These are phyloP conservation scores for Heliamphora pulchella DNA, from an alignment of 179 eudicot species.

Conservation along the genomic window DNA sequence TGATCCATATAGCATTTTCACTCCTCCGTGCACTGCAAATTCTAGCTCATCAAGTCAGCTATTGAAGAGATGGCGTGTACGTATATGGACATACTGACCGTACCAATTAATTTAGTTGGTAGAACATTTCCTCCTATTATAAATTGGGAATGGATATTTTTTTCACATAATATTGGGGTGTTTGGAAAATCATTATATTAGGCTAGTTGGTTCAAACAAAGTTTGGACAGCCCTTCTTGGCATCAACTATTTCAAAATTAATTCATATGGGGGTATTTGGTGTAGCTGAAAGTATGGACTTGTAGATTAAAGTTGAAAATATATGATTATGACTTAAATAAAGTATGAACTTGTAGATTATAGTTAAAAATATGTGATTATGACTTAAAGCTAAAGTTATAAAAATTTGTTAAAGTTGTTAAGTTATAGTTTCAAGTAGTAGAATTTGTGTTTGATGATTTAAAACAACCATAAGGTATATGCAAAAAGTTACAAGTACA, in stretches of 20 bases:
- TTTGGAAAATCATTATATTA: not conserved
- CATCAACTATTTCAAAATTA: not conserved
- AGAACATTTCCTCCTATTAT: slow-evolving; percentile 11
- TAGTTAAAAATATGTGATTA: too few relatives aligned
- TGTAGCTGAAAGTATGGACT: too few relatives aligned
- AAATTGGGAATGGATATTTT: slow-evolving; percentile 4
- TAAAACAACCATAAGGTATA: too few relatives aligned
- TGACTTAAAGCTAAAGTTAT: too few relatives aligned
- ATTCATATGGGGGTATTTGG: not conserved
- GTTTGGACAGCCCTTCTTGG: not conserved
- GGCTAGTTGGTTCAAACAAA: not conserved
- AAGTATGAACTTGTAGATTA: too few relatives aligned
- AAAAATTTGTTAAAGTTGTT: too few relatives aligned
- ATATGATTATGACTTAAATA: too few relatives aligned
- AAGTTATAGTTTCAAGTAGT: too few relatives aligned
- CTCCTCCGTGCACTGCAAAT: slow-evolving; percentile 79
- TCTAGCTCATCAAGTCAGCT: slow-evolving; percentile 34
- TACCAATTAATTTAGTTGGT: not conserved
- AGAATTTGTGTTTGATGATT: too few relatives aligned
- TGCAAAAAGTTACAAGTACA: too few relatives aligned
- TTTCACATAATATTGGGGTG: not conserved
- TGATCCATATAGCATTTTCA: slow-evolving; percentile 85
- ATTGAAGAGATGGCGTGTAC: slow-evolving; percentile 50
- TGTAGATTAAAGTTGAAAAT: too few relatives aligned
- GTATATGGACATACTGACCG: not conserved